Evolutionary conservation across 805 yeast species (phyloP).

Genomic region (Starmera dryadoides): DNA sequence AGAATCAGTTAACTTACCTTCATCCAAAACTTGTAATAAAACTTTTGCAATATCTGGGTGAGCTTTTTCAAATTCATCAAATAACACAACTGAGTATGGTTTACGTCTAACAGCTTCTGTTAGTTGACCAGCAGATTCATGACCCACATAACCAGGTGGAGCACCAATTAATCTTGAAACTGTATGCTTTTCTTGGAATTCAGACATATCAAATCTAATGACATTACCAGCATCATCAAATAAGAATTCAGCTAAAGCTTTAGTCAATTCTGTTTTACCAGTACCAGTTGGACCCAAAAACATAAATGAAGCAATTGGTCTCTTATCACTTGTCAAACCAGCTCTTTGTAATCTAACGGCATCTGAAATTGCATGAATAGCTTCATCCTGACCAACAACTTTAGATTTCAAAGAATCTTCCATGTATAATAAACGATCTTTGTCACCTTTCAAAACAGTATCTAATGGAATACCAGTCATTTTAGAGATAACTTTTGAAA

Average conservation of each 20-base stretch:
- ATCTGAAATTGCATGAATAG: constrained; percentile 81
- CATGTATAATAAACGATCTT: constrained; percentile 85
- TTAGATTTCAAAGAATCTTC: constrained; percentile 67
- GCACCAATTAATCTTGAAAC: constrained; percentile 91
- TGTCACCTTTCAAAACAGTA: constrained; percentile 88
- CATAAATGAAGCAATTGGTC: constrained; percentile 96
- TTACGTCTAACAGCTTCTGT: constrained; percentile 95
- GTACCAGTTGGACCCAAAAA: constrained; percentile 98
- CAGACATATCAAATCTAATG: constrained; percentile 94
- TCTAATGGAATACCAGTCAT: constrained; percentile 96
- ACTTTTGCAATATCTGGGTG: constrained; percentile 93
- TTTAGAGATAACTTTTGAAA: constrained; percentile 83
- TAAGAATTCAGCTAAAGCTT: constrained; percentile 83
- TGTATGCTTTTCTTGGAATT: constrained; percentile 91
- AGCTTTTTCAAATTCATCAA: constrained; percentile 96
- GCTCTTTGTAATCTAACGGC: constrained; percentile 96
- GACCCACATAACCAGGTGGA: constrained; percentile 97
- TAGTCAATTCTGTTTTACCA: constrained; percentile 94
- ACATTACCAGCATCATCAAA: constrained; percentile 86
- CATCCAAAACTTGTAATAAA: constrained; percentile 87
- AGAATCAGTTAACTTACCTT: constrained; percentile 90
- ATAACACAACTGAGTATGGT: constrained; percentile 87
- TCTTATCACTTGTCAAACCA: constrained; percentile 86
- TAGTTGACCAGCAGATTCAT: constrained; percentile 88
- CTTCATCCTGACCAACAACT: constrained; percentile 95